These are phyloP conservation scores for Phyllosticta citrichinensis DNA, from an alignment of 2,329 filamentous ascomycete genomes.

Conservation along the genomic window DNA sequence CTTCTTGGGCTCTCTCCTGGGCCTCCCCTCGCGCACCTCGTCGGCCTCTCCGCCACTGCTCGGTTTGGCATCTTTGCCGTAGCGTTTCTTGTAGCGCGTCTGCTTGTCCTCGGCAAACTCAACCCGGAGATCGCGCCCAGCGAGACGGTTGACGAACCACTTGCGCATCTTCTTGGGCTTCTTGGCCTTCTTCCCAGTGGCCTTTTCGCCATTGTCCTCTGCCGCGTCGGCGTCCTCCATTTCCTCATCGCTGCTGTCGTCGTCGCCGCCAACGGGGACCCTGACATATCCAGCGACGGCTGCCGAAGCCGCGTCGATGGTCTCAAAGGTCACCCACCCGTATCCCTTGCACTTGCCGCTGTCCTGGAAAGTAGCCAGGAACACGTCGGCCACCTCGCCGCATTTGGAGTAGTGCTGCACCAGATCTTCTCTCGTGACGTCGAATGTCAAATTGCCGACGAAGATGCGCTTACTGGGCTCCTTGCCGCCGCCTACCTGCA, in stretches of 20 bases:
- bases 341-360: slow-evolving; percentile 96
- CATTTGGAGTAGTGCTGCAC: slow-evolving; percentile 75
- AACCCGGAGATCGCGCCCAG: slow-evolving; percentile 71
- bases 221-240: slow-evolving; percentile 46
- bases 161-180: slow-evolving; percentile 42
- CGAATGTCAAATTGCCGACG: slow-evolving; percentile 51
- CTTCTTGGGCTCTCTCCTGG: slow-evolving; percentile 25
- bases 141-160: slow-evolving; percentile 78
- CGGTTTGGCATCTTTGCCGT: slow-evolving; percentile 55
- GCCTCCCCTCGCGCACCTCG: slow-evolving; percentile 21
- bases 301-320: slow-evolving; percentile 61
- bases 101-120: slow-evolving; percentile 91
- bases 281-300: slow-evolving; percentile 75
- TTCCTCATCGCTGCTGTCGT: slow-evolving; percentile 35
- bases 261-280: slow-evolving; percentile 53
- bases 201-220: slow-evolving; percentile 28
- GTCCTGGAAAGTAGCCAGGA: slow-evolving; percentile 92
- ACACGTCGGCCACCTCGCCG: slow-evolving; percentile 70
- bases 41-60: slow-evolving; percentile 21
- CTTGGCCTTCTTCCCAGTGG: slow-evolving; percentile 25
- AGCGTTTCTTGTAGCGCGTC: slow-evolving; percentile 86
- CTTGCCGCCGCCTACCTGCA: slow-evolving; percentile 31
- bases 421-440: slow-evolving; percentile 62
- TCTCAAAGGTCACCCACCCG: slow-evolving; percentile 87
- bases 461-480: slow-evolving; percentile 74